Conservation (phyloP, 2,329 filamentous ascomycete species). For the Fusarium pseudoanthophilum region DNA sequence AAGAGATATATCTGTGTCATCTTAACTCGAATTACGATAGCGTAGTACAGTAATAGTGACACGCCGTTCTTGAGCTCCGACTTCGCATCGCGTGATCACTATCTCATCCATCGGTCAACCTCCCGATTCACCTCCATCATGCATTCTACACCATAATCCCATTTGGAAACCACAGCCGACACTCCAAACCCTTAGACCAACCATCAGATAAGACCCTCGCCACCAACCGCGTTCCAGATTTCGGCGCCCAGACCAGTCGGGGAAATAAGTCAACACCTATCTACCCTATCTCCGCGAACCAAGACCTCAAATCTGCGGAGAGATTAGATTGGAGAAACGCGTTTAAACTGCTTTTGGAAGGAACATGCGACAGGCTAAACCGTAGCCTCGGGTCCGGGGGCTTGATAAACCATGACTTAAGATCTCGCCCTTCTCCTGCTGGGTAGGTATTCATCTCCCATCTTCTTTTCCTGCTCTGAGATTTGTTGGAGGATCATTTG, state of each 20-base stretch:
- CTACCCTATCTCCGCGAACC: constrained; percentile 9
- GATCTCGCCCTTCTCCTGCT: not conserved
- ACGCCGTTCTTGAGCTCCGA: not conserved
- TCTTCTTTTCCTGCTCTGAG: not conserved
- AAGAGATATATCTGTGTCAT: rapidly evolving
- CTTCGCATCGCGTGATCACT: not conserved
- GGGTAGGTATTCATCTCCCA: not conserved
- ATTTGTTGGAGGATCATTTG: not conserved
- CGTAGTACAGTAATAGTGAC: too few relatives aligned
- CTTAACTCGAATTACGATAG: not conserved
- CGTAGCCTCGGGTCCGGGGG: not conserved
- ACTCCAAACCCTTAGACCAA: not conserved
- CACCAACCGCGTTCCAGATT: not conserved
- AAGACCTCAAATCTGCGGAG: constrained; percentile 12
- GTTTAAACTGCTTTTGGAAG: constrained; percentile 30
- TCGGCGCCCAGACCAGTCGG: not conserved
- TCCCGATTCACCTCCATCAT: not conserved
- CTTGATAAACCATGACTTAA: not conserved
- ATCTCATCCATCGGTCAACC: not conserved
- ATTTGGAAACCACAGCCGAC: constrained; percentile 20
- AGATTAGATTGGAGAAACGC: constrained; percentile 8
- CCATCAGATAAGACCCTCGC: constrained; percentile 8
- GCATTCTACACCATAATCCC: not conserved
- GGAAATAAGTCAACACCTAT: constrained; percentile 9
- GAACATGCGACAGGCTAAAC: constrained; percentile 32